phyloP scores from a whole-genome alignment of 352 stramenopile species.

The Globisporangium paddicum region DNA sequence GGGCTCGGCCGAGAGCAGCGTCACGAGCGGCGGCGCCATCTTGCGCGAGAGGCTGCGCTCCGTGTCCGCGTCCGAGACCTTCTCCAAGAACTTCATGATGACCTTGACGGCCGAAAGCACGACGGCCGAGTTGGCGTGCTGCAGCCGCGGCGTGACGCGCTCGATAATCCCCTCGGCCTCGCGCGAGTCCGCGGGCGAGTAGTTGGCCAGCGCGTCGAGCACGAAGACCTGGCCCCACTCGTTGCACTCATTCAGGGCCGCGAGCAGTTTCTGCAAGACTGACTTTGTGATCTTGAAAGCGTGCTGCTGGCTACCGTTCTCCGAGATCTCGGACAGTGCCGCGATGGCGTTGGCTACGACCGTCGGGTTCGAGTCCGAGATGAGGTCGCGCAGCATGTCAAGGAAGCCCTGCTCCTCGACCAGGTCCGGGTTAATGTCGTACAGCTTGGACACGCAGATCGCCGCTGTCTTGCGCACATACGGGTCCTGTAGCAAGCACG shows the following conservation, averaged over 20 bases:
- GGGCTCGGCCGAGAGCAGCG: conserved; percentile 95
- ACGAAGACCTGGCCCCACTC: conserved; percentile 99
- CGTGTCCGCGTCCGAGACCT: conserved; percentile 93
- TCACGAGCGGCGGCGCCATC: conserved; percentile 98
- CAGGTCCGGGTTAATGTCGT: conserved; percentile 98
- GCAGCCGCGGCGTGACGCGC: conserved; percentile 95
- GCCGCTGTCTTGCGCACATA: conserved; percentile 99
- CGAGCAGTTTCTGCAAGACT: conserved; percentile 97
- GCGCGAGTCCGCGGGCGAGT: conserved; percentile 92
- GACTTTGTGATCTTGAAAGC: conserved; percentile 94
- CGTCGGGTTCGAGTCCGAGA: conserved; percentile 97
- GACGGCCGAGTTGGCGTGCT: conserved; percentile 98
- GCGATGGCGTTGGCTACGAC: conserved; percentile 99
- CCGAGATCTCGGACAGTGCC: conserved; percentile 96
- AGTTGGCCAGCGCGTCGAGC: conserved; percentile 94
- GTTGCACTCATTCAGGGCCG: conserved; percentile 98
- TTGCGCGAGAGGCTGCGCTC: conserved; percentile 91
- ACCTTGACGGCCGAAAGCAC: conserved; percentile 98
- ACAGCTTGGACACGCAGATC: conserved; percentile 99
- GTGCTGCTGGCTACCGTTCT: conserved; percentile 91
- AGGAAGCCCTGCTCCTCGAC: conserved; percentile 96
- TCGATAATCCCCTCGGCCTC: conserved; percentile 99
- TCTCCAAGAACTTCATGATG: conserved; percentile 95
- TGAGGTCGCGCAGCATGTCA: conserved; percentile 96
- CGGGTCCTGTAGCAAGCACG: conserved; percentile 68